Evolutionary conservation across 352 stramenopile species (phyloP).

Genomic region (Pythium monospermum): DNA sequence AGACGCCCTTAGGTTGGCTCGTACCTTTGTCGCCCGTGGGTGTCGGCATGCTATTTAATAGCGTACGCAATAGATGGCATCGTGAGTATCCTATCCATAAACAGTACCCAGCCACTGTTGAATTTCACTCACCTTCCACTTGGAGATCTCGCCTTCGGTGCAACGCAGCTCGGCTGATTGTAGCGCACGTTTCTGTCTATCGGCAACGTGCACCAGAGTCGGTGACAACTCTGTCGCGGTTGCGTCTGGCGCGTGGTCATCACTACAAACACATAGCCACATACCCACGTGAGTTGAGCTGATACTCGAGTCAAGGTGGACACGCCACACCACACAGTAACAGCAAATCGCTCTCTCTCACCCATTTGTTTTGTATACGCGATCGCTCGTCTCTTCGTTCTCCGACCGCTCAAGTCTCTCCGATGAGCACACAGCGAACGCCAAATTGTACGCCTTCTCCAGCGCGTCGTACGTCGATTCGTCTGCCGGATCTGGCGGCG

Average conservation of each 20-base stretch:
- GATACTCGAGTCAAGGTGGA: too few species aligned
- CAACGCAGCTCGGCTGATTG: constrained; percentile 3
- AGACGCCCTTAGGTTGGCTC: too few species aligned
- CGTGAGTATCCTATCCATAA: not conserved
- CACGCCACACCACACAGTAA: too few species aligned
- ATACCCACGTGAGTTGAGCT: too few species aligned
- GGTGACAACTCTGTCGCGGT: not conserved
- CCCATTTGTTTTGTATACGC: too few species aligned
- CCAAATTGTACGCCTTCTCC: constrained; percentile 54
- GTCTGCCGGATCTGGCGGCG: constrained; percentile 25
- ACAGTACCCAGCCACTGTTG: not conserved
- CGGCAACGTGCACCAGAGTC: not conserved
- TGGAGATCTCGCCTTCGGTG: not conserved
- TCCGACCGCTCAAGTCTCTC: not conserved
- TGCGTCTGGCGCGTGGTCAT: not conserved
- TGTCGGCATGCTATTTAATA: constrained; percentile 3
- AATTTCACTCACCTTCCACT: constrained; percentile 10
- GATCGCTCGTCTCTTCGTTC: too few species aligned
- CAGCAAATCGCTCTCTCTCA: too few species aligned
- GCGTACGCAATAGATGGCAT: not conserved
- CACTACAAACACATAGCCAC: not conserved
- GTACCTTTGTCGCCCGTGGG: constrained; percentile 1
- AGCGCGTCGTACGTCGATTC: constrained; percentile 43
- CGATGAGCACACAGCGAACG: constrained; percentile 28
- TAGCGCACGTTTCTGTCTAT: constrained; percentile 1